Percentiles rank a stretch among this genome's conserved stretches.
These are phyloP conservation scores for Clarireedia paspali DNA, from an alignment of 2,329 filamentous ascomycete species.

Conservation along the genomic window DNA sequence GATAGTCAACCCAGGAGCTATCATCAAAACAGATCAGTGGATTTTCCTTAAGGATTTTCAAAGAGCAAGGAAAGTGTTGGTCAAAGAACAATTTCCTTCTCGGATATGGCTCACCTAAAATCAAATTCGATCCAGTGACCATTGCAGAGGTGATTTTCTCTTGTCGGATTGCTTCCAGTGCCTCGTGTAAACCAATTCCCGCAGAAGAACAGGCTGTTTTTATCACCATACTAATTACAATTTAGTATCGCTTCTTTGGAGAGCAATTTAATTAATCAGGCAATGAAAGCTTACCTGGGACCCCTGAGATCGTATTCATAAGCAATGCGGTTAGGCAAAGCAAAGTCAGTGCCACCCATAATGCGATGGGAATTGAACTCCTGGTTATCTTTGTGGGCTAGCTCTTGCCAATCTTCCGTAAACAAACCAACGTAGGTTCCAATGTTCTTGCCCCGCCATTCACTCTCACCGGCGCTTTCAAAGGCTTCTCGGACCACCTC, in stretches of 20 bases:
- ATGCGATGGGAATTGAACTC: constrained; percentile 24
- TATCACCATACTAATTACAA: constrained; percentile 11
- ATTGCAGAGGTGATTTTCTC: constrained; percentile 29
- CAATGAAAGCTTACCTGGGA: constrained; percentile 13
- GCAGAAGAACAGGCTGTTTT: constrained; percentile 48
- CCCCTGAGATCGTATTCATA: constrained; percentile 35
- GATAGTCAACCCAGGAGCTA: constrained; percentile 8
- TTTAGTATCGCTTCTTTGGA: neutral
- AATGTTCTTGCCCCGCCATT: constrained; percentile 25
- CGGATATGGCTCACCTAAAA: constrained; percentile 26
- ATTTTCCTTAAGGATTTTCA: neutral
- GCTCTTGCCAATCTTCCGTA: neutral
- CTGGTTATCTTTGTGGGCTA: constrained; percentile 7
- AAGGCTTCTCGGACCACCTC: constrained; percentile 24
- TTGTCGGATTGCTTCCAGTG: constrained; percentile 10
- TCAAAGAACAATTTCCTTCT: constrained; percentile 11
- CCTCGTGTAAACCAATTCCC: constrained; percentile 41
- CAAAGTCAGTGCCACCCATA: constrained; percentile 28
- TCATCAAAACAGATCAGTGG: constrained; percentile 2
- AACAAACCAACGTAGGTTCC: constrained; percentile 12
- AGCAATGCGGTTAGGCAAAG: constrained; percentile 35
- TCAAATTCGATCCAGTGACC: constrained; percentile 48
- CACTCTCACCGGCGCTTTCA: constrained; percentile 22
- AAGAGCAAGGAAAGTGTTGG: neutral
- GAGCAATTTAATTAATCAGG: neutral